Conservation (phyloP, 1,284 basidiomycete species). For the Anthracocystis walkeri region DNA sequence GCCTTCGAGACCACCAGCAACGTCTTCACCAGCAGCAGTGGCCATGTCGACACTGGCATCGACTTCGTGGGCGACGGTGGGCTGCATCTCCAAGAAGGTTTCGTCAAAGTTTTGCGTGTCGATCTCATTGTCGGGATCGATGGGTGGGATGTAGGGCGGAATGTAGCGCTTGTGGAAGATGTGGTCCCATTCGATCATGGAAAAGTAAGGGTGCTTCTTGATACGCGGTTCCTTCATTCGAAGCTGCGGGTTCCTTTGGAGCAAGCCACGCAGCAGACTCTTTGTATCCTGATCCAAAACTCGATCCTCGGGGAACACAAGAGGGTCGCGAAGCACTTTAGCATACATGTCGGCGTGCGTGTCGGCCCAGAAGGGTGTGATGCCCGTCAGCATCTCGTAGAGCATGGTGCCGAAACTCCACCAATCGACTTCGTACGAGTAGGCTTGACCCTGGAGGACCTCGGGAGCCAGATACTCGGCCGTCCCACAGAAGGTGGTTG, state of each 20-base stretch:
- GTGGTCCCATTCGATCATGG: constrained; percentile 94
- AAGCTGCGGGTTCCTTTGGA: constrained; percentile 90
- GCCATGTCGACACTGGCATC: constrained; percentile 29
- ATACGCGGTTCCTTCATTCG: constrained; percentile 91
- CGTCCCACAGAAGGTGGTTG: constrained; percentile 98
- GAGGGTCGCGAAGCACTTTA: constrained; percentile 84
- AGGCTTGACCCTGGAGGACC: constrained; percentile 95
- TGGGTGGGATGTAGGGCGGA: constrained; percentile 95
- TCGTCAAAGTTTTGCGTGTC: constrained; percentile 99
- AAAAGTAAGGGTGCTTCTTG: constrained; percentile 94
- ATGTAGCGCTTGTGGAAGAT: constrained; percentile 94
- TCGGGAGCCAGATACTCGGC: constrained; percentile 99
- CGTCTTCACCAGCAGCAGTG: constrained; percentile 16
- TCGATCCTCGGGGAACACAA: constrained; percentile 87
- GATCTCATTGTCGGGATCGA: constrained; percentile 89
- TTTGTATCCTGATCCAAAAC: constrained; percentile 93
- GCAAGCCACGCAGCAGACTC: constrained; percentile 90
- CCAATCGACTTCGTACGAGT: constrained; percentile 99
- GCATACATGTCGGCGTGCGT: constrained; percentile 96
- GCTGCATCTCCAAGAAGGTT: constrained; percentile 86
- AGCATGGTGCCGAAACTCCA: constrained; percentile 99
- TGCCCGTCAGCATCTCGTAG: constrained; percentile 99
- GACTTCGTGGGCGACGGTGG: constrained; percentile 52
- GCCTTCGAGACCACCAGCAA: constrained; percentile 7
- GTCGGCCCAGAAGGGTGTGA: constrained; percentile 96